Base-by-base conservation (phyloP, 139 green algal species). In the Chara braunii region DNA sequence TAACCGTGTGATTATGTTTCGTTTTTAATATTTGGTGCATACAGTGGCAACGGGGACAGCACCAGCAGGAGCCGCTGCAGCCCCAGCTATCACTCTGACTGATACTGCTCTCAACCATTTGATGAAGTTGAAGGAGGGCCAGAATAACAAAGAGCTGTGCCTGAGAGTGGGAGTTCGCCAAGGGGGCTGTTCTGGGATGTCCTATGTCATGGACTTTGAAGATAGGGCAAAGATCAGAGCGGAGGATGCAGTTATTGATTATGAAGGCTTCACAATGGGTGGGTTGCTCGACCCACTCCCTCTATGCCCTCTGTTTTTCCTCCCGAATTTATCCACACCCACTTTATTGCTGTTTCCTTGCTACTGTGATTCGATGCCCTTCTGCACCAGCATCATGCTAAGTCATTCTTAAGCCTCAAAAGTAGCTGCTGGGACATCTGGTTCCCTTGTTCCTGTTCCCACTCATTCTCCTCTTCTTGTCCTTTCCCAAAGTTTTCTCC, bases 171-270 rank as follows among this genome's bases (percentile, higher is more conserved):
- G 82, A 11, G 82, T 87, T 1, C 12, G 24, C 26, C 68, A 84
- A 32, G 78, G 80, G 5, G 88, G 80, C 43, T 94, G 73, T 63
- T 83, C 64, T 1, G 87, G 88, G n/a, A 83, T 94, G 81, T 85
- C 67, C 18, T 95, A 96, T 61, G 32, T 77, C 4, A 77, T 80
- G 71, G 89, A 96, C 44, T 96, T 96, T 74, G 87, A 90, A 42
- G 43, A 85, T 2, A 34, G 66, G 4, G 68, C 60, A 7, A 89
- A 90, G 29, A 53, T 95, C 14, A 64, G 59, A 31, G 36, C n/a
- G 3, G 79, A 57, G 2, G 69, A 78, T 24, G 55, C 70, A 0
- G 31, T 79, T 12, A 70, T 79, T 29, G 52, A 80, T 4, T 29
- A 75, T 26, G 33, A 66, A 14, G 69, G 43, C 11, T 74, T 73